Evolutionary conservation across 768 basidiomycete species (phyloP), one percentile per base, ranked within the genome.

Genomic region (Rhodosporidiobolus odoratus): DNA sequence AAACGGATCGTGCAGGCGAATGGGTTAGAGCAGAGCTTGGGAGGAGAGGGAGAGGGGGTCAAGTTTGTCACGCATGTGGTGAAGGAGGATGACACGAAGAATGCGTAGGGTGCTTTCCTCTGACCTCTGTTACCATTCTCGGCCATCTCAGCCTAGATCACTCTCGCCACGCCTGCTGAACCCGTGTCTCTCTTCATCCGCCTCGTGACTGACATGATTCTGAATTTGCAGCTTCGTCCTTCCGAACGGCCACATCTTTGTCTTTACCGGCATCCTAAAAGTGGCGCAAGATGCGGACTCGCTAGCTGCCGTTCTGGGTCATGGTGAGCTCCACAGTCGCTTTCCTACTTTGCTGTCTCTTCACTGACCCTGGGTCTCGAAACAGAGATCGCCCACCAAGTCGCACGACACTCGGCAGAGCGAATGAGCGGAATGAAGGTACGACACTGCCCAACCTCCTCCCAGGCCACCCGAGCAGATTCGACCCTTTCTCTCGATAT

Each of bases 241-340:
- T 5, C 35, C 75, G 86, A 89, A 88, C 1, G 81, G 82, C 17
- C 84, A 87, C 59, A 87, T 96, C 62, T 84, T 92, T 40, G 89
- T 97, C 16, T 95, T 90, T 77, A 92, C 91, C 0, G 93, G 93
- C 0, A 91, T 96, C 43, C 79, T 96, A 6, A 90, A 89, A 0
- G 80, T 93, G 10, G 87, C 87, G 56, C 82, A 81, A 69, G 87
- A 91, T 71, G 90, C 92, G 74, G 84, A 89, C 75, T 91, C 91
- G 0, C 81, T 97, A 0, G 90, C 93, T 1, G 87, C 88, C 25
- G 88, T 96, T 2, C 80, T 97, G 4, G 86, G 89, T 1, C 93
- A 96, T 78, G 91, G 92, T 89, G 63, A 5, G 84, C 77, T 27
- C 21, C 43, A 12, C 35, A 7, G 76, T 81, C 27, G n/a, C n/a